Percentiles rank a stretch among this genome's conserved stretches.
Evolutionary conservation across 1,139 yeast species (phyloP).

Genomic region (Hyphopichia burtonii): DNA sequence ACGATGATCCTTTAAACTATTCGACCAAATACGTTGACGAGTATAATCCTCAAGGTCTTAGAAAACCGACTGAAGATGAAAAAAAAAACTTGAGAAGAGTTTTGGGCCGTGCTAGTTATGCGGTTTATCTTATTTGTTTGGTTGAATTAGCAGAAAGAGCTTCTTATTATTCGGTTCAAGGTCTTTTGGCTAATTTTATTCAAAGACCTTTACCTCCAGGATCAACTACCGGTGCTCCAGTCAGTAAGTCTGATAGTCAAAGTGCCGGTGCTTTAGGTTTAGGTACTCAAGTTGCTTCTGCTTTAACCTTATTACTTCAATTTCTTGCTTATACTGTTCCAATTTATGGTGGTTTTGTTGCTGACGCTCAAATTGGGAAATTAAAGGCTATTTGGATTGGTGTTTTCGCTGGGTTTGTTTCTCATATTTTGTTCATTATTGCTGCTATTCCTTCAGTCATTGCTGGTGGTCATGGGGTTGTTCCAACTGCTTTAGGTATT

Average conservation of each 20-base stretch:
- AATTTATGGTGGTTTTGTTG: conserved; percentile 42
- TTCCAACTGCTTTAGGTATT: conserved; percentile 36
- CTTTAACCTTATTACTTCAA: conserved; percentile 35
- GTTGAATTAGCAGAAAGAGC: conserved; percentile 49
- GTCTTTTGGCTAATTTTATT: conserved; percentile 42
- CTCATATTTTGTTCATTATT: conserved; percentile 38
- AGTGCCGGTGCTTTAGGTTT: conserved; percentile 42
- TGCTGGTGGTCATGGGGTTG: conserved; percentile 32
- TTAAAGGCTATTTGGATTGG: conserved; percentile 44
- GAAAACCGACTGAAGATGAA: conserved; percentile 44
- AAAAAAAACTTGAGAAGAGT: conserved; percentile 39
- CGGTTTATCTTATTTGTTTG: conserved; percentile 36
- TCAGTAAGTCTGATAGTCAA: conserved; percentile 17
- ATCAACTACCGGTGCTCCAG: conserved; percentile 46
- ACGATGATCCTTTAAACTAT: conserved; percentile 22
- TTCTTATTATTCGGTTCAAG: conserved; percentile 44
- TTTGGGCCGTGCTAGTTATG: conserved; percentile 27
- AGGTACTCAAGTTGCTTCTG: conserved; percentile 41
- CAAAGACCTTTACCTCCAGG: conserved; percentile 52
- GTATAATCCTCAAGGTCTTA: conserved; percentile 31
- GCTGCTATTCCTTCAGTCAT: conserved; percentile 42
- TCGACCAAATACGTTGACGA: conserved; percentile 27
- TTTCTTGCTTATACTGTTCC: conserved; percentile 46
- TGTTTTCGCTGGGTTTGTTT: conserved; percentile 35
- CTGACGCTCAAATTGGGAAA: conserved; percentile 43